phyloP scores from a whole-genome alignment of 345 rosid species.

The Brassica nigra region DNA sequence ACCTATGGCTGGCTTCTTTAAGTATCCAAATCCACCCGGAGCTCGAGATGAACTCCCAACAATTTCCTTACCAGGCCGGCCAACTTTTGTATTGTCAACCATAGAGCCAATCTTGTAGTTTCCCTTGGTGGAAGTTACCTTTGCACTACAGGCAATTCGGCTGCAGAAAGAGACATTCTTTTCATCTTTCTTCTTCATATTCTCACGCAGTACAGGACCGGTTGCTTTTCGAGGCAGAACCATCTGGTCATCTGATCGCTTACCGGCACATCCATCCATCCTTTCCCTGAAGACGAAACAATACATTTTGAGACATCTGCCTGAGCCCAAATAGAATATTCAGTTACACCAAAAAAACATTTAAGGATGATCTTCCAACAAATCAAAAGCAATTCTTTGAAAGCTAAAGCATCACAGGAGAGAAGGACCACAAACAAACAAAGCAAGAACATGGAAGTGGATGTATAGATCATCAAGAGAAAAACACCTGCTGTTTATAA shows the following conservation, averaged over 20 bases:
- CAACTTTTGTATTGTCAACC: slow-evolving; percentile 48
- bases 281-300: slow-evolving; percentile 13
- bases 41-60: slow-evolving; percentile 68
- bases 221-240: slow-evolving; percentile 52
- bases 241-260: slow-evolving; percentile 47
- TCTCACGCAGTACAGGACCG: slow-evolving; percentile 61
- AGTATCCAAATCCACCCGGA: slow-evolving; percentile 37
- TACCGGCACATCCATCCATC: slow-evolving; percentile 79
- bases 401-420: slow-evolving; percentile 25
- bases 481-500: no score
- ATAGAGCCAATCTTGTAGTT: slow-evolving; percentile 39
- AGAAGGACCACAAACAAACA: neutral
- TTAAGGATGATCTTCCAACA: slow-evolving; percentile 27
- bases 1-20: slow-evolving; percentile 41
- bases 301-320: neutral
- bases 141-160: slow-evolving; percentile 67
- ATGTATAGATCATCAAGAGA: no score
- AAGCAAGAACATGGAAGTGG: no score
- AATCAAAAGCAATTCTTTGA: neutral
- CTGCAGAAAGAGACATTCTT: slow-evolving; percentile 59
- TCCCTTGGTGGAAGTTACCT: slow-evolving; percentile 52
- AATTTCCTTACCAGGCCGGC: slow-evolving; percentile 57
- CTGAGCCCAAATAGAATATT: slow-evolving; percentile 5
- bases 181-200: slow-evolving; percentile 53
- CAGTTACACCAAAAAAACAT: slow-evolving; percentile 16